Percentiles rank a stretch among this genome's conserved stretches.
phyloP scores from a whole-genome alignment of 805 yeast genomes.

The Teunomyces pallodes region DNA sequence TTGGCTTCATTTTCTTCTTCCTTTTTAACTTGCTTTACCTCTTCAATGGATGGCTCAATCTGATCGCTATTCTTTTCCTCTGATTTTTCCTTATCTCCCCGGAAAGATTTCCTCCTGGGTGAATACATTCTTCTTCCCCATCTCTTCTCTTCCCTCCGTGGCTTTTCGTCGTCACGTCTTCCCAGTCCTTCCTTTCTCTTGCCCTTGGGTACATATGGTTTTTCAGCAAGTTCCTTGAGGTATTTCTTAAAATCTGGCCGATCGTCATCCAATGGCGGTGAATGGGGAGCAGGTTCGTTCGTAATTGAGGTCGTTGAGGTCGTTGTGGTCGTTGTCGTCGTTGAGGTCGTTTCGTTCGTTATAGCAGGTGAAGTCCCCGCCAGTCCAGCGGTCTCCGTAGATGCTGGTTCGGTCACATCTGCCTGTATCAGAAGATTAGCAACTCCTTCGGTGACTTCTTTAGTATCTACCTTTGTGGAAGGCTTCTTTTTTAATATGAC shows the following conservation, averaged over 20 bases:
- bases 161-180: background rate
- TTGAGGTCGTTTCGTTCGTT: background rate
- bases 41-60: background rate
- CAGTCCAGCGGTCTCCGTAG: too few relatives aligned
- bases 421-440: background rate
- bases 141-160: background rate
- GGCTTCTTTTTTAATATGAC: conserved; percentile 37
- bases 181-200: conserved; percentile 7
- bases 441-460: background rate
- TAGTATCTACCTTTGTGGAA: background rate
- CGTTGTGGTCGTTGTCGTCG: background rate
- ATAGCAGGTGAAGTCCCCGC: background rate
- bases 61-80: background rate
- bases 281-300: background rate
- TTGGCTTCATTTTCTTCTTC: background rate
- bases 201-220: conserved; percentile 12
- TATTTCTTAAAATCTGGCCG: conserved; percentile 34
- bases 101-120: background rate
- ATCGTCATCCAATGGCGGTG: conserved; percentile 11
- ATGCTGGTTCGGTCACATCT: background rate
- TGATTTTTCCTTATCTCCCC: background rate
- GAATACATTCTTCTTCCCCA: background rate
- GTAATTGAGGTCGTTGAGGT: background rate
- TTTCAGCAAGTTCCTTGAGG: conserved; percentile 25
- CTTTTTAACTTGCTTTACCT: background rate